Percentiles rank a stretch among this genome's conserved stretches.
Conservation (phyloP, 192 early-diverging fungal species). For the Coemansia sp. region DNA sequence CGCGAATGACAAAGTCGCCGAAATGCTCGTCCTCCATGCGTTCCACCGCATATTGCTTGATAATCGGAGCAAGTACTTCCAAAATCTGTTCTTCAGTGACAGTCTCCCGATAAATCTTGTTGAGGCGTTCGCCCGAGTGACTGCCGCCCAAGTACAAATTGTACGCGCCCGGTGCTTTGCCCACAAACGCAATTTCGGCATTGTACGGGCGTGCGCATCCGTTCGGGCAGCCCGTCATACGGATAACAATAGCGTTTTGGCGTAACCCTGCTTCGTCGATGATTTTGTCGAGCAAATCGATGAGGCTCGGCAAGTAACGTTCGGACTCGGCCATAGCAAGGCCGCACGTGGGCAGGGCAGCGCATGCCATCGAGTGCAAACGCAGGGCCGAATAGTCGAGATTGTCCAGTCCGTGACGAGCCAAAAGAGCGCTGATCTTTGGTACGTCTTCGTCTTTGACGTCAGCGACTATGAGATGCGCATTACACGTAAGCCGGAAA, state of each 20-base stretch:
- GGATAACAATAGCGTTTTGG: constrained; percentile 87
- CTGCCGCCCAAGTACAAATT: constrained; percentile 95
- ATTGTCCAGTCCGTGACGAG: constrained; percentile 74
- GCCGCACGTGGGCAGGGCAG: constrained; percentile 91
- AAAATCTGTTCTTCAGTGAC: constrained; percentile 89
- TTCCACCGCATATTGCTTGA: constrained; percentile 76
- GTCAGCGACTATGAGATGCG: constrained; percentile 83
- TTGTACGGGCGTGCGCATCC: constrained; percentile 93
- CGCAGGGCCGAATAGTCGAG: constrained; percentile 75
- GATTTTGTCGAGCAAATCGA: constrained; percentile 74
- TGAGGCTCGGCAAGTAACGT: constrained; percentile 87
- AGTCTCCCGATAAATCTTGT: constrained; percentile 89
- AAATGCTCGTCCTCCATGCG: constrained; percentile 77
- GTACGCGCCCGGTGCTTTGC: constrained; percentile 93
- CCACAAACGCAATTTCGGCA: constrained; percentile 93
- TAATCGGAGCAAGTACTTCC: constrained; percentile 70
- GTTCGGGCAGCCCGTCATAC: constrained; percentile 99
- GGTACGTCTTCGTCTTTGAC: constrained; percentile 70
- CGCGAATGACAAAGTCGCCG: constrained; percentile 94
- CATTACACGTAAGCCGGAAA: constrained; percentile 91
- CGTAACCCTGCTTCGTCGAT: constrained; percentile 80
- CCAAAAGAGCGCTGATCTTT: constrained; percentile 57
- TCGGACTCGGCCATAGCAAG: constrained; percentile 98
- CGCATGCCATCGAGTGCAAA: constrained; percentile 93
- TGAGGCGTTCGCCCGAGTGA: constrained; percentile 80